Evolutionary conservation across 257 asterid genomes (phyloP), one percentile per base, ranked within the genome.

Genomic region (Jasminum sambac): DNA sequence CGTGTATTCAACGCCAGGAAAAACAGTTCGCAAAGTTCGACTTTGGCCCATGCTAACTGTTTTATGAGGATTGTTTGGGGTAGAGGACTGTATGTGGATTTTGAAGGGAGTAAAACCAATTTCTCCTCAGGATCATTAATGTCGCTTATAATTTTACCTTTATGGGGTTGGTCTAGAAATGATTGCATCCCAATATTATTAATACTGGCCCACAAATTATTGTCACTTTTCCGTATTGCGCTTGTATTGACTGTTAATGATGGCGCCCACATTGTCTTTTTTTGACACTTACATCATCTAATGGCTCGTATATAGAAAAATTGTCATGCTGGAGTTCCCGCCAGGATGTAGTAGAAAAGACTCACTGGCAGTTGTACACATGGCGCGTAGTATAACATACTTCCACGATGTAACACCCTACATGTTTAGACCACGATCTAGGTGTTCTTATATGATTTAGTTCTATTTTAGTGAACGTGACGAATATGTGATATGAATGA

Each of bases 111-210:
- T 11, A 65, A 11, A 39, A 43, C 70, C 61, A 25, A 67, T 72
- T 78, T 80, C 8, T 55, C 84, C 75, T 81, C 75, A 42, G 10
- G 63, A 30, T 14, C 72, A 71, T 75, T 81, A 24, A 68, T 66
- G 13, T 78, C 71, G 63, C 64, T 30, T 36, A 72, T 13, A 19
- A 71, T 72, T 63, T 71, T 83, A 63, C 87, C 84, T 58, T 43
- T 77, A 71, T 66, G 67, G 60, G 58, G 8, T 36, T 69, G 66
- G 40, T 79, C 78, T 17, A 78, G 67, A 42, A 80, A 80, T 13
- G 79, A 59, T 65, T 60, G 69, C 42, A 55, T 39, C 1, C 67
- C 14, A 17, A 69, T 38, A 34, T 66, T 69, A 61, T 73, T n/a
- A n/a, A n/a, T n/a, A n/a, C n/a, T n/a, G n/a, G n/a, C n/a, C n/a